Percentiles rank a stretch among this genome's conserved stretches.
These are phyloP conservation scores for Aristolochia fimbriata DNA, from an alignment of 164 flowering plant genomes.

Conservation along the genomic window DNA sequence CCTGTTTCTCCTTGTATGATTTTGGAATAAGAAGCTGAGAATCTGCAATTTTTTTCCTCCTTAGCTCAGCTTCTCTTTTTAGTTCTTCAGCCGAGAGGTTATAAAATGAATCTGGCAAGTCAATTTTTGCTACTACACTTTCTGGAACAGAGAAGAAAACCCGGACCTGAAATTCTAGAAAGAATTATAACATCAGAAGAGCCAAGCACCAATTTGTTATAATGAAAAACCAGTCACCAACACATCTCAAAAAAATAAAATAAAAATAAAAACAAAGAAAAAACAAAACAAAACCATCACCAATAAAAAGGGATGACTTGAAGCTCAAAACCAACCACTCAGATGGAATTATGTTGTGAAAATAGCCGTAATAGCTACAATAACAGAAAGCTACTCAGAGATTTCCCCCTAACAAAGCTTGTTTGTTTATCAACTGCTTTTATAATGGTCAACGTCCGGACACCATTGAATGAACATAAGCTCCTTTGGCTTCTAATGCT, in stretches of 20 bases:
- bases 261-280: no score
- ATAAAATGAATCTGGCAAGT: slow-evolving; percentile 77
- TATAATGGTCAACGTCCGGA: no score
- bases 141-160: slow-evolving; percentile 86
- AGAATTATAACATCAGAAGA: slow-evolving; percentile 8
- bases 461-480: no score
- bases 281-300: background rate
- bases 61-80: slow-evolving; percentile 70
- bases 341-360: no score
- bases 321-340: no score
- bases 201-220: background rate
- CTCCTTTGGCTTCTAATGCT: no score
- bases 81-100: slow-evolving; percentile 63
- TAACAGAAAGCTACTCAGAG: no score
- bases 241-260: no score
- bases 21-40: slow-evolving; percentile 84
- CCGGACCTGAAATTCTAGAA: slow-evolving; percentile 32
- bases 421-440: no score
- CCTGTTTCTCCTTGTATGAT: slow-evolving; percentile 85
- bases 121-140: slow-evolving; percentile 65
- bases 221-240: background rate
- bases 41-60: slow-evolving; percentile 77
- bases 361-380: no score
- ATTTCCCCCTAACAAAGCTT: no score
- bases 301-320: no score